phyloP scores from a whole-genome alignment of 257 asterid species.

The Capsicum chinense region DNA sequence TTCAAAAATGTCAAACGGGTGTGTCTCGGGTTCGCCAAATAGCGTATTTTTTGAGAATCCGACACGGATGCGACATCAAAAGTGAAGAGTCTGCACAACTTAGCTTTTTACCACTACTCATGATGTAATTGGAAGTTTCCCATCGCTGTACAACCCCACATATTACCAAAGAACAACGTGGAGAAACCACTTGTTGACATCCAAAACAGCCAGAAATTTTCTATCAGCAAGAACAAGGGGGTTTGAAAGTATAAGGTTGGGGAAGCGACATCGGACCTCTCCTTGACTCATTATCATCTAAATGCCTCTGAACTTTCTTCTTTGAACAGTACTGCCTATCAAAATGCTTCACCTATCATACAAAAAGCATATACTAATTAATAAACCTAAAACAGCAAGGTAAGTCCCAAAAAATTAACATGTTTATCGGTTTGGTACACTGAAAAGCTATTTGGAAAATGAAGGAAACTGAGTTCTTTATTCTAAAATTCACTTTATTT shows the following conservation, averaged over 20 bases:
- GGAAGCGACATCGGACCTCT: slow-evolving; percentile 97
- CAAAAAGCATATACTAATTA: slow-evolving; percentile 9
- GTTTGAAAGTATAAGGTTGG: slow-evolving; percentile 63
- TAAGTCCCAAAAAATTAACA: not conserved
- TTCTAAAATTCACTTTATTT: not conserved
- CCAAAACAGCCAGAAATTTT: not conserved
- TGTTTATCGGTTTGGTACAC: not conserved
- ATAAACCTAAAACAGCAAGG: not conserved
- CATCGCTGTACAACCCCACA: not conserved
- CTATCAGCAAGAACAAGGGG: slow-evolving; percentile 42
- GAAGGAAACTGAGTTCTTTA: not conserved
- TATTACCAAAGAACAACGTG: not conserved
- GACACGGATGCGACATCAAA: too few species aligned
- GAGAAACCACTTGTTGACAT: not conserved
- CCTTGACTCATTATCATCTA: slow-evolving; percentile 86
- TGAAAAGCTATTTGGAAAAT: not conserved
- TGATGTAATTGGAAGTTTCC: not conserved
- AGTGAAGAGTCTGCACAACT: too few species aligned
- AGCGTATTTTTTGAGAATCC: too few species aligned
- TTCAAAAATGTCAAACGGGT: too few species aligned
- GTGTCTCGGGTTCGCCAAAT: too few species aligned
- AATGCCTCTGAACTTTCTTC: slow-evolving; percentile 81
- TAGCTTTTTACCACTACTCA: not conserved
- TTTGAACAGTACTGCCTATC: slow-evolving; percentile 91
- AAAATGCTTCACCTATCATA: slow-evolving; percentile 83